Conservation (phyloP, 202 grass and related monocot species). For the Eragrostis tef region DNA sequence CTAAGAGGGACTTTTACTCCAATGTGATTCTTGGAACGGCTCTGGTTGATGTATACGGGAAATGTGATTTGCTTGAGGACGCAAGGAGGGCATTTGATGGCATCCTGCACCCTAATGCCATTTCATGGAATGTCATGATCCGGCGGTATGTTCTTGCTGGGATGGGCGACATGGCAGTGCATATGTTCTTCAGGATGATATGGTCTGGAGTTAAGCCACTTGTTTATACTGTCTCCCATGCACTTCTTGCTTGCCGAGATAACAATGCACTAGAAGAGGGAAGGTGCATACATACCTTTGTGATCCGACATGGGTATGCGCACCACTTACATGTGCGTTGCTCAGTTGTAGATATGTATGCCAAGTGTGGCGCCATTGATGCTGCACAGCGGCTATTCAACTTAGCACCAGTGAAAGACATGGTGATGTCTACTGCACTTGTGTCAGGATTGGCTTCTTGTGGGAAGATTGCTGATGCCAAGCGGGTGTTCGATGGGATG, state of each 20-base stretch:
- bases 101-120: slow-evolving; percentile 60
- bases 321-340: slow-evolving; percentile 55
- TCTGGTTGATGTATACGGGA: slow-evolving; percentile 75
- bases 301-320: slow-evolving; percentile 62
- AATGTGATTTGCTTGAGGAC: slow-evolving; percentile 59
- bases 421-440: slow-evolving; percentile 75
- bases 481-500: slow-evolving; percentile 67
- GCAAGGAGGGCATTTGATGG: slow-evolving; percentile 69
- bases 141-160: slow-evolving; percentile 75
- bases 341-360: slow-evolving; percentile 75
- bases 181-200: slow-evolving; percentile 86
- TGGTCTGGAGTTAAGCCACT: slow-evolving; percentile 59
- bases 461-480: slow-evolving; percentile 78
- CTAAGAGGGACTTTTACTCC: slow-evolving; percentile 62
- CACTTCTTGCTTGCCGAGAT: slow-evolving; percentile 72
- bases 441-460: slow-evolving; percentile 65
- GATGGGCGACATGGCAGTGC: slow-evolving; percentile 57
- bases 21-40: slow-evolving; percentile 75
- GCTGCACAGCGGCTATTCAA: slow-evolving; percentile 68
- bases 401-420: slow-evolving; percentile 60
- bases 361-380: slow-evolving; percentile 70
- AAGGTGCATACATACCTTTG: slow-evolving; percentile 61
- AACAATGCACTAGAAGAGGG: slow-evolving; percentile 61
- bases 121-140: slow-evolving; percentile 91
- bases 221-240: slow-evolving; percentile 74